Percentiles rank a stretch among this genome's conserved stretches.
Evolutionary conservation across 306 rosid genomes (phyloP).

Genomic region (Mimosa bimucronata): DNA sequence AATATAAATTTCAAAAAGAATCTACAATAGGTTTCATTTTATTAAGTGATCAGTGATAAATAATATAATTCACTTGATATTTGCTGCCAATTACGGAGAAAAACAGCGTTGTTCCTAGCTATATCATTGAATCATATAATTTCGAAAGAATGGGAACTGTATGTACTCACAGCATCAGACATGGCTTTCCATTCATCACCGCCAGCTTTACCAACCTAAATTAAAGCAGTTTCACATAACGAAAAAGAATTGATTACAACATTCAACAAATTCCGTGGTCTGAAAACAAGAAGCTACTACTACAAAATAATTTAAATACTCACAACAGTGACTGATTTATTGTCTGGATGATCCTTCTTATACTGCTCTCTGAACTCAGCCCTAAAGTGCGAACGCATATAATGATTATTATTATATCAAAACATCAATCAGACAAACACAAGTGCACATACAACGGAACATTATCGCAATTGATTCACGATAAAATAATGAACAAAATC

Average conservation of each 20-base stretch:
- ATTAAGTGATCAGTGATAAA: background rate
- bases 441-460: background rate
- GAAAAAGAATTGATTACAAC: background rate
- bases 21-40: background rate
- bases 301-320: constrained; percentile 26
- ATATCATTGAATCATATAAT: background rate
- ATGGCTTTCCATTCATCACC: constrained; percentile 79
- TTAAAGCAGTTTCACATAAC: constrained; percentile 30
- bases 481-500: too few species aligned
- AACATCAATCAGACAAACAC: background rate
- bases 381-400: constrained; percentile 44
- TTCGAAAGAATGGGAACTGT: background rate
- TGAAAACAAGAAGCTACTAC: background rate
- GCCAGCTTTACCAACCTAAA: constrained; percentile 89
- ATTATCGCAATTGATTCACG: background rate
- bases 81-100: background rate
- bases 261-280: background rate
- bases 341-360: constrained; percentile 77
- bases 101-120: background rate
- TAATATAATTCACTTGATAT: background rate
- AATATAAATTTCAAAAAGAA: background rate
- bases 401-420: background rate
- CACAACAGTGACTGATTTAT: constrained; percentile 79
- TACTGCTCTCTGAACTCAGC: constrained; percentile 74
- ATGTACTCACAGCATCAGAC: constrained; percentile 77